These are phyloP conservation scores for Lunularia cruciata DNA, from an alignment of 225 moss, liverwort and hornwort species.

Conservation along the genomic window DNA sequence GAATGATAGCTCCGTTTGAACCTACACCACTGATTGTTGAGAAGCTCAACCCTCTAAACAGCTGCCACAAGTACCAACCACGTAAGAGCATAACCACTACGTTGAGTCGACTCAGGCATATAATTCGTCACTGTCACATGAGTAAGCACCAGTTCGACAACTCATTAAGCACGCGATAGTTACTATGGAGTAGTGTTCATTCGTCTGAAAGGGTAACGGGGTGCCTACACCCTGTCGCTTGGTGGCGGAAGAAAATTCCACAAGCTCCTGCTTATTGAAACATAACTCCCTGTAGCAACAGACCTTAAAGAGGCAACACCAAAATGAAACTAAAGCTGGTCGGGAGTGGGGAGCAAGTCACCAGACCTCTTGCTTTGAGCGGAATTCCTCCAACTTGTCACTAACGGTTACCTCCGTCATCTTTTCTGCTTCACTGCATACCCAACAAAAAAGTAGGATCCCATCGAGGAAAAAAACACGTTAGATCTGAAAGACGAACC, in stretches of 20 bases:
- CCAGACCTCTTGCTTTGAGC: constrained; percentile 74
- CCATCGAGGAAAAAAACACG: too few species aligned
- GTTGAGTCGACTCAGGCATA: not conserved
- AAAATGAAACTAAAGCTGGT: not conserved
- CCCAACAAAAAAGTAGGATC: not conserved
- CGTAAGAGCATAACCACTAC: not conserved
- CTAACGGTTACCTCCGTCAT: constrained; percentile 81
- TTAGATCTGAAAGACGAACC: too few species aligned
- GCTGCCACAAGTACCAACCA: constrained; percentile 49
- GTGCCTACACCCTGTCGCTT: too few species aligned
- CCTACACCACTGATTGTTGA: constrained; percentile 83
- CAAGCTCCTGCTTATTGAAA: too few species aligned
- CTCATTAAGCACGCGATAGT: too few species aligned
- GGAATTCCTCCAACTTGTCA: constrained; percentile 68
- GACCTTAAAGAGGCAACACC: too few species aligned
- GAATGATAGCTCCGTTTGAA: constrained; percentile 79
- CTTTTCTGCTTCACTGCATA: constrained; percentile 64
- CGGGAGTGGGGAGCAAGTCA: not conserved
- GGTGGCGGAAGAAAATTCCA: too few species aligned
- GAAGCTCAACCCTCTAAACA: constrained; percentile 82
- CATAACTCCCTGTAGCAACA: too few species aligned
- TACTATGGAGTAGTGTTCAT: too few species aligned
- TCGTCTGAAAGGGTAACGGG: too few species aligned
- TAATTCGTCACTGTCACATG: too few species aligned
- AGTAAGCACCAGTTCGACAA: too few species aligned